Evolutionary conservation across 768 basidiomycete genomes (phyloP).

Genomic region (Lyophyllum shimeji): DNA sequence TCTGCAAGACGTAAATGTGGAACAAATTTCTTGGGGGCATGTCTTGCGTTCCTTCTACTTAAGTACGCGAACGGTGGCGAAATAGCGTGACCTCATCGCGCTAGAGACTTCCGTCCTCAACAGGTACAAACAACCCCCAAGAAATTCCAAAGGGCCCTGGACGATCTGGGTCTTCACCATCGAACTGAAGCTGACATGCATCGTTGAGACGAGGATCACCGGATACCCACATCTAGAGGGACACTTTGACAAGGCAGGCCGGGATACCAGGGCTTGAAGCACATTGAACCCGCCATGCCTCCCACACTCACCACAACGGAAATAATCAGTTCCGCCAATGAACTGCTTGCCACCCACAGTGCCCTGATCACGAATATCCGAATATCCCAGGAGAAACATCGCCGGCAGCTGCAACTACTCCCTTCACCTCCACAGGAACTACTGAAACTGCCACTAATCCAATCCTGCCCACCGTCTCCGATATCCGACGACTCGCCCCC

Average conservation of each 20-base stretch:
- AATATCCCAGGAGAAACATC: slow-evolving; percentile 52
- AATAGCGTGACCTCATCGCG: too few species aligned
- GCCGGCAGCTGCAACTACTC: slow-evolving; percentile 55
- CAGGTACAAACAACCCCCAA: background rate
- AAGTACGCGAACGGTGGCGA: too few species aligned
- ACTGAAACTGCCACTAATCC: slow-evolving; percentile 55
- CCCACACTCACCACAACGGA: slow-evolving; percentile 37
- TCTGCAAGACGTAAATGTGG: too few species aligned
- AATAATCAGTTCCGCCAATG: slow-evolving; percentile 61
- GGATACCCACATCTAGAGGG: background rate
- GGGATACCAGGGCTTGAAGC: background rate
- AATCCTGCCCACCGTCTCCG: slow-evolving; percentile 56
- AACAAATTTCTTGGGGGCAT: too few species aligned
- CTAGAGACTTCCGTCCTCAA: background rate
- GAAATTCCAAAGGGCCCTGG: background rate
- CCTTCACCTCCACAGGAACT: slow-evolving; percentile 56
- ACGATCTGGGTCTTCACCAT: background rate
- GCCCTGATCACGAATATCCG: slow-evolving; percentile 59
- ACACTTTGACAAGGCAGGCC: background rate
- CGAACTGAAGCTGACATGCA: background rate
- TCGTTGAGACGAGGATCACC: background rate
- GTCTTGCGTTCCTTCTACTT: too few species aligned
- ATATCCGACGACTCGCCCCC: slow-evolving; percentile 46
- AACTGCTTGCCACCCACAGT: slow-evolving; percentile 59
- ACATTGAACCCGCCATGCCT: slow-evolving; percentile 4